phyloP scores from a whole-genome alignment of 176 grass and related monocot genomes.

The Phoenix dactylifera region DNA sequence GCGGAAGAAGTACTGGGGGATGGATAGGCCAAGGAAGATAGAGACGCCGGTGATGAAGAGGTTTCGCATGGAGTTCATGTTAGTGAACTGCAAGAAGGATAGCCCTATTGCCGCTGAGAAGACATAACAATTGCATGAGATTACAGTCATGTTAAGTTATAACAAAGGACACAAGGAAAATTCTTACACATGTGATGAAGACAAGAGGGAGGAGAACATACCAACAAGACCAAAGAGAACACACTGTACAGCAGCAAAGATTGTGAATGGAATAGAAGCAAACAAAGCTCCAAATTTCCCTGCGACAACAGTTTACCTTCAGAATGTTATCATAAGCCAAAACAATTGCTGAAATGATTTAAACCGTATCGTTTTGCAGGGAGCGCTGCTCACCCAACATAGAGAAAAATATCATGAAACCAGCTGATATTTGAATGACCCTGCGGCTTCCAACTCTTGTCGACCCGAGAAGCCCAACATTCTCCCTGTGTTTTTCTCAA shows the following conservation, averaged over 20 bases:
- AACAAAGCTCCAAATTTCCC: slow-evolving; percentile 97
- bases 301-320: slow-evolving; percentile 3
- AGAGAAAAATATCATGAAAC: slow-evolving; percentile 99
- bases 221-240: slow-evolving; percentile 85
- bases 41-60: slow-evolving; percentile 94
- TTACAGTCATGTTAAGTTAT: background rate
- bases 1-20: slow-evolving; percentile 95
- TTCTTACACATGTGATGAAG: background rate
- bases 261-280: slow-evolving; percentile 88
- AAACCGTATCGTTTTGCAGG: too few relatives aligned
- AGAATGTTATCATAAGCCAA: too few relatives aligned
- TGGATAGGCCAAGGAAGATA: slow-evolving; percentile 90
- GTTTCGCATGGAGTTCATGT: slow-evolving; percentile 99
- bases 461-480: slow-evolving; percentile 78
- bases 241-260: slow-evolving; percentile 88
- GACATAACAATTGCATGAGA: slow-evolving; percentile 14
- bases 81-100: slow-evolving; percentile 95
- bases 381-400: slow-evolving; percentile 54
- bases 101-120: slow-evolving; percentile 76
- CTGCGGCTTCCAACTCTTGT: slow-evolving; percentile 89
- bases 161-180: background rate
- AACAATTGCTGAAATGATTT: too few relatives aligned
- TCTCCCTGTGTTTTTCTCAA: slow-evolving; percentile 47
- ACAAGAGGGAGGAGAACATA: slow-evolving; percentile 8
- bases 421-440: slow-evolving; percentile 85